These are phyloP conservation scores for Collybia sordida DNA, from an alignment of 768 basidiomycete species.

Conservation along the genomic window DNA sequence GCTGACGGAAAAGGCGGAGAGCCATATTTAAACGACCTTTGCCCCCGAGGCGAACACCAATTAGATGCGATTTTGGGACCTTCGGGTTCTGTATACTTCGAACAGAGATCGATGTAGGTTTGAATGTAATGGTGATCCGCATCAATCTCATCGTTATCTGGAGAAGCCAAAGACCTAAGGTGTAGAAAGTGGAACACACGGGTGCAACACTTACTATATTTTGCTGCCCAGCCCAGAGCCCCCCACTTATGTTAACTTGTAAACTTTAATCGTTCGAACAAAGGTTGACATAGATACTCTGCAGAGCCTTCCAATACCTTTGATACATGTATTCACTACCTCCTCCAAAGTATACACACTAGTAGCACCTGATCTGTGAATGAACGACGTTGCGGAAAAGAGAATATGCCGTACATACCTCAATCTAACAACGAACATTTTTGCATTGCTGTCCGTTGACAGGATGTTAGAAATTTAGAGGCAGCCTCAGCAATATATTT, in stretches of 20 bases:
- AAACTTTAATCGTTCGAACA: neutral
- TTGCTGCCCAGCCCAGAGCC: conserved; percentile 18
- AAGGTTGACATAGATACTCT: conserved; percentile 19
- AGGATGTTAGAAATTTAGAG: no score
- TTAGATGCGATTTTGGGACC: no score
- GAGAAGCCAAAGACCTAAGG: neutral
- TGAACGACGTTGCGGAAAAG: neutral
- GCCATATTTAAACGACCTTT: no score
- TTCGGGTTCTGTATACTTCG: no score
- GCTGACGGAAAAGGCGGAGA: no score
- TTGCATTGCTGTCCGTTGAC: no score
- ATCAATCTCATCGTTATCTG: conserved; percentile 45
- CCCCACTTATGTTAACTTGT: conserved; percentile 27
- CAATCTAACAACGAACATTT: no score
- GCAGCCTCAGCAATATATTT: no score
- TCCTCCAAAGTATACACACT: conserved; percentile 34
- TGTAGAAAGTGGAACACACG: neutral
- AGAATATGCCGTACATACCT: no score
- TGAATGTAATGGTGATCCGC: no score
- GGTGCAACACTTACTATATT: conserved; percentile 17
- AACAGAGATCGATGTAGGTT: no score
- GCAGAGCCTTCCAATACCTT: conserved; percentile 33
- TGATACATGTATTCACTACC: conserved; percentile 38
- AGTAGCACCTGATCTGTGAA: conserved; percentile 27
- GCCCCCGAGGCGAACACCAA: no score